Percentiles rank a stretch among this genome's conserved stretches.
Evolutionary conservation across 768 basidiomycete genomes (phyloP).

Genomic region (Tulasnella sp.): DNA sequence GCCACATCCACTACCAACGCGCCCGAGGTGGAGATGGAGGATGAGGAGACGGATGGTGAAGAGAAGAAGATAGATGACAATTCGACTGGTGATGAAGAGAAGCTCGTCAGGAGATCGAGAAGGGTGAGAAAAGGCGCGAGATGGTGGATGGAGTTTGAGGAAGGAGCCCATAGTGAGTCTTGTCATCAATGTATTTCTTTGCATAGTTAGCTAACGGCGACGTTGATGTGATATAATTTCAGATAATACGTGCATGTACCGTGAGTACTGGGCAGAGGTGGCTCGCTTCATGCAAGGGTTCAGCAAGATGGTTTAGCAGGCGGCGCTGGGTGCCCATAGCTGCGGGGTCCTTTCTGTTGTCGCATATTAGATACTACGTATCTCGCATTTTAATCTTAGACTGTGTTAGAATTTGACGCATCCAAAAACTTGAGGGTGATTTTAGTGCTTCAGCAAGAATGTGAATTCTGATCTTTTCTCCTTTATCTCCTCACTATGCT

Average conservation of each 20-base stretch:
- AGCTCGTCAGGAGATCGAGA: background rate
- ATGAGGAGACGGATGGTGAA: conserved; percentile 20
- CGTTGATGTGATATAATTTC: background rate
- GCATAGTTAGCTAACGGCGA: background rate
- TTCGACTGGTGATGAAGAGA: background rate
- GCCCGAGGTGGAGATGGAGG: conserved; percentile 9
- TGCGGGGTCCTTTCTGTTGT: too few relatives aligned
- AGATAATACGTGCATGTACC: conserved; percentile 30
- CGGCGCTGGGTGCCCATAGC: too few relatives aligned
- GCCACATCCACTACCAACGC: conserved; percentile 1
- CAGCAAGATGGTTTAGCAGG: background rate
- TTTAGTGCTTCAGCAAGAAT: too few relatives aligned
- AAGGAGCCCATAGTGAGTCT: conserved; percentile 29
- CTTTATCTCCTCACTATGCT: too few relatives aligned
- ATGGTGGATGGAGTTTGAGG: conserved; percentile 27
- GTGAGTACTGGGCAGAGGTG: conserved; percentile 30
- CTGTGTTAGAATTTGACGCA: too few relatives aligned
- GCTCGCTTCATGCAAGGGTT: conserved; percentile 23
- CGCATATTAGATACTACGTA: too few relatives aligned
- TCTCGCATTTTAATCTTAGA: too few relatives aligned
- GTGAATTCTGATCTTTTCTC: too few relatives aligned
- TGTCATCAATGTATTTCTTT: background rate
- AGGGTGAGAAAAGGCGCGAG: conserved; percentile 18
- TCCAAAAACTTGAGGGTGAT: too few relatives aligned
- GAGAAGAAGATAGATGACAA: background rate